Base-by-base conservation (phyloP, 164 flowering plant species). In the Santalum album region DNA sequence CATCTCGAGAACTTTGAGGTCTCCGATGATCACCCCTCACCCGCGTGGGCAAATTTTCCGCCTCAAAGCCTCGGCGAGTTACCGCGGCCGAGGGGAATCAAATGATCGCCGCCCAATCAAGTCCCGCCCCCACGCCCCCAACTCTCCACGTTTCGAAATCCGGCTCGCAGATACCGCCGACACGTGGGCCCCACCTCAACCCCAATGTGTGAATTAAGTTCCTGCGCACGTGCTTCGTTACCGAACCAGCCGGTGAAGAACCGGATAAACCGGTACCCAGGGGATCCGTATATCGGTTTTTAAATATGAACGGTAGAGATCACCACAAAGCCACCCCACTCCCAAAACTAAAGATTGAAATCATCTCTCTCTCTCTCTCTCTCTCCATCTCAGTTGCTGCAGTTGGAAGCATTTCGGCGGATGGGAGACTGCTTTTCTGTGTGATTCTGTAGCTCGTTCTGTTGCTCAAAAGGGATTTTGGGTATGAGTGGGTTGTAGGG, bases 151-250 rank as follows among this genome's bases (percentile, higher is more conserved):
- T 38, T 32, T 38, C 40, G 40, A 15, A 14, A 36, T 36, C 15
- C 40, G 2, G 15, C 15, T 36, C 40, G 42, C 16, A 12, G 42
- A 15, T 9, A 14, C 15, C 3, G 17, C 42, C 42, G 12, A 38
- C 16, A 29, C 6, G 34, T 29, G 9, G 34, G 34, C 34, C 34
- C 34, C 34, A 29, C 34, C 9, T n/a, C n/a, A n/a, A 9, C 9
- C 34, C 34, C 34, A 29, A 9, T 29, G 42, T 12, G 17, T 38
- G 42, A 15, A 38, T 38, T 38, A 32, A 16, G 42, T 38, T 38
- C 42, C 14, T 15, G 15, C 50, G 50, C 50, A 47, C 50, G 50
- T 47, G 50, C 25, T 47, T 22, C 14, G 25, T 51, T 51, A 51
- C 54, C 54, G 54, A 39, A 25, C 3, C 21, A 27, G 32, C 54